Percentiles rank a stretch among this genome's conserved stretches.
Conservation (phyloP, 2,329 filamentous ascomycete genomes). For the Ceratocystis destructans region DNA sequence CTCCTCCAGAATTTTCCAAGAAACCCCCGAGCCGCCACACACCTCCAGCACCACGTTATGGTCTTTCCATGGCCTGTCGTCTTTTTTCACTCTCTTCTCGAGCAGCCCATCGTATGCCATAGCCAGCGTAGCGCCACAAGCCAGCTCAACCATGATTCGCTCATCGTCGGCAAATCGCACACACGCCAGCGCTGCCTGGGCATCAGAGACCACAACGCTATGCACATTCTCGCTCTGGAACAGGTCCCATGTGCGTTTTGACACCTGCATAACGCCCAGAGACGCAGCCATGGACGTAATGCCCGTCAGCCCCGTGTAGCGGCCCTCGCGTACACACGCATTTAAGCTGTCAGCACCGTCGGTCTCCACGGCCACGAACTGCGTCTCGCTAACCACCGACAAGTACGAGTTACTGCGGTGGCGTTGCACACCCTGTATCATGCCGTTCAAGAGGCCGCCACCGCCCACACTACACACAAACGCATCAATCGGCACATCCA, state of each 20-base stretch:
- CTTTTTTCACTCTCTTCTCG: constrained; percentile 45
- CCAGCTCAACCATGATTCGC: constrained; percentile 64
- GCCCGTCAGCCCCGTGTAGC: constrained; percentile 48
- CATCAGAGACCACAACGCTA: constrained; percentile 31
- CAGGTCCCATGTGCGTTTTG: constrained; percentile 53
- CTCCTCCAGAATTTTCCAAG: constrained; percentile 43
- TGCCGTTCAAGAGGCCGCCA: constrained; percentile 63
- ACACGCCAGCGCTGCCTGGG: constrained; percentile 65
- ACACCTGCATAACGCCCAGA: constrained; percentile 60
- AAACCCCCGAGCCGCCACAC: constrained; percentile 64
- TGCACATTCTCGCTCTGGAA: constrained; percentile 28
- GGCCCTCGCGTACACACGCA: constrained; percentile 42
- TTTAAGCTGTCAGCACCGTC: constrained; percentile 56
- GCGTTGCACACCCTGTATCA: constrained; percentile 38
- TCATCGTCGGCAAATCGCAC: constrained; percentile 71
- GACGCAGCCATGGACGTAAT: constrained; percentile 67
- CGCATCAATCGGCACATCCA: constrained; percentile 43
- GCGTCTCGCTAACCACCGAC: constrained; percentile 25
- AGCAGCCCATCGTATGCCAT: constrained; percentile 42
- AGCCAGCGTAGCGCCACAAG: constrained; percentile 71
- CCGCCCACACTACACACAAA: constrained; percentile 70
- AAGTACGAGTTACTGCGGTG: constrained; percentile 27
- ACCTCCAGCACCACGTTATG: constrained; percentile 73
- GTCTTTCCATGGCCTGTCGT: constrained; percentile 44
- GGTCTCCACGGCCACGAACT: constrained; percentile 64